Evolutionary conservation across 192 early-diverging fungal genomes (phyloP), one percentile per base, ranked within the genome.

Genomic region (Coemansia erecta): DNA sequence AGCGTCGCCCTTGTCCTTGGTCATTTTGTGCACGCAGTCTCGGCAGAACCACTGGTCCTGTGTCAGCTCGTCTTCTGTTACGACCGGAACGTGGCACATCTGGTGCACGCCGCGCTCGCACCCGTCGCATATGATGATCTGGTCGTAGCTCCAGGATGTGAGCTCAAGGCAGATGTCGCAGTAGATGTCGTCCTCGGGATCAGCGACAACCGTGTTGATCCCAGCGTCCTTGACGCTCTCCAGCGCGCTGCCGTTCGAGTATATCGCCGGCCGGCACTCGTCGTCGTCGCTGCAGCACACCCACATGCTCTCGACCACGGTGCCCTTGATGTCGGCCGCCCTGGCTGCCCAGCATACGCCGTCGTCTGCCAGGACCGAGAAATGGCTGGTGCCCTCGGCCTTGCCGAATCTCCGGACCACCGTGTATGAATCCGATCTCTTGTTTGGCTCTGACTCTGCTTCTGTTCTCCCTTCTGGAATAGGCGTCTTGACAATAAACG

Each of bases 101-200:
- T 81, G 78, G 31, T 81, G 78, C 14, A 74, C 61, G n/a, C 65
- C 78, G 7, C 47, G 53, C 43, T 81, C 78, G 39, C 78, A 81
- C 28, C 59, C 60, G 44, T 81, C 78, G 37, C 78, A 81, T 17
- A 81, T 61, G 2, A 81, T 49, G 17, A 81, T 81, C 60, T 81
- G 68, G 65, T 81, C 62, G 64, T 81, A 77, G 33, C 60, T 42
- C 54, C 41, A 64, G 21, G 73, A 77, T 14, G 61, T 68, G 22
- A 47, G 35, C 11, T 61, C 41, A 4, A 48, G 42, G 33, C 73
- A 77, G 26, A 63, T 7, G 4, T 56, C 49, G 64, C 73, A 77
- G 52, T 63, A 77, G 35, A 77, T 77, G 41, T 77, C 73, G 58
- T 77, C 68, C 44, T 77, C 68, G 3, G 73, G 73, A 52, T 77